Evolutionary conservation across 768 basidiomycete genomes (phyloP), one percentile per base, ranked within the genome.

Genomic region (Lentinula raphanica): DNA sequence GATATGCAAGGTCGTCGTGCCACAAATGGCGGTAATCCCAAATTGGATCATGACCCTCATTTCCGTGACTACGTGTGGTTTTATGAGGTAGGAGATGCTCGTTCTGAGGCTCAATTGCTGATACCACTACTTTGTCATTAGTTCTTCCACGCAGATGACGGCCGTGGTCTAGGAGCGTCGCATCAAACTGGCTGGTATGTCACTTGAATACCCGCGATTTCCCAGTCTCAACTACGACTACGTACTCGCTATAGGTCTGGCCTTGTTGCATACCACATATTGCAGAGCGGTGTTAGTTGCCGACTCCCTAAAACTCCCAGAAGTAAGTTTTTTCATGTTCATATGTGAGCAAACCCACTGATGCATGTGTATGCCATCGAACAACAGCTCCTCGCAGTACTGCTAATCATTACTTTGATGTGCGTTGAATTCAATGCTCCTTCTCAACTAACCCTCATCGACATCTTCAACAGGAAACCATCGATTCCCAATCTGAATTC

Each of bases 41-140:
- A 87, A 69, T 74, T 99, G 62, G 92, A 99, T 71, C 78, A 81
- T 58, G 97, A 99, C 69, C 93, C 94, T 15, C 83, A 97, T 75
- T 99, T 98, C 84, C 82, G 94, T 45, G 95, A 98, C 71, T 98
- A 98, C 67, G 86, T 98, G 42, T 91, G 87, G 83, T 98, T 98
- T 79, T 90, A 94, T 70, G 96, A 98, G 76, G 91, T 92, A 59
- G 58, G 76, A 53, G 31, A 27, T 40, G 36, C 23, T 5, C 44
- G n/a, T n/a, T 61, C 21, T 62, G 36, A 21, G 29, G 27, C 28
- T 19, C 31, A 3, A 15, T 25, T 21, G 2, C 1, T 15, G 13
- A 48, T 28, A 17, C 44, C 15, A 36, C 28, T 46, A 25, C 31
- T 44, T 21, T 21, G n/a, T 62, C 7, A 54, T 28, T 62, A 94